Base-by-base conservation (phyloP, 331 rosid genomes). In the Quercus lobata region DNA sequence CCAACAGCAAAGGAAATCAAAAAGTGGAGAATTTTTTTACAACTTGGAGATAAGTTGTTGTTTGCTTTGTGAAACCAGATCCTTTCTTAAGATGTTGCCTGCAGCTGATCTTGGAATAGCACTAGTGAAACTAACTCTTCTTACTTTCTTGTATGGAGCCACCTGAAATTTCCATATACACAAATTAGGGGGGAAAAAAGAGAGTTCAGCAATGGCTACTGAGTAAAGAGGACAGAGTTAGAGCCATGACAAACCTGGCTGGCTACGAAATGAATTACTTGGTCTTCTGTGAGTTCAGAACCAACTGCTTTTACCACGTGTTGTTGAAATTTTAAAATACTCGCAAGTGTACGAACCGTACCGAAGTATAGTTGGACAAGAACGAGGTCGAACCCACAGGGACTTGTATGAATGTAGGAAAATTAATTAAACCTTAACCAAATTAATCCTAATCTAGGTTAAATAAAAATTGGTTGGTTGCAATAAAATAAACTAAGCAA, bases 1-100 rank as follows among this genome's bases (percentile, higher is more conserved):
- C 0, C 15, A 49, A 1, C 63, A 9, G 15, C 14, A 57, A 57
- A 57, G 12, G 10, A 9, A 62, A 16, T 5, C 1, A 15, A 63
- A 16, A 63, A 63, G 70, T 16, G 8, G 57, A 22, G 10, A 71
- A 41, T 29, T 12, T 19, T 57, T 32, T 90, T 87, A 92, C 80
- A 94, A 79, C 86, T 88, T 90, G 69, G 97, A 89, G 69, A 79
- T 73, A 14, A 30, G 83, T 63, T 80, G 86, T 14, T 72, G 76
- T 81, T 87, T 91, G 89, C 73, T 90, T 58, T 60, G 88, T 46
- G 88, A 78, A 65, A 94, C 80, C 78, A 94, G 91, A 72, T 94
- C 92, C 89, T 94, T 94, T 78, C 98, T 92, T 84, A 94, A 81
- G 74, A 92, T 94, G 89, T 91, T 94, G 82, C 98, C 96, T 41